phyloP scores from a whole-genome alignment of 139 green algal genomes.

The Haematococcus sp. region DNA sequence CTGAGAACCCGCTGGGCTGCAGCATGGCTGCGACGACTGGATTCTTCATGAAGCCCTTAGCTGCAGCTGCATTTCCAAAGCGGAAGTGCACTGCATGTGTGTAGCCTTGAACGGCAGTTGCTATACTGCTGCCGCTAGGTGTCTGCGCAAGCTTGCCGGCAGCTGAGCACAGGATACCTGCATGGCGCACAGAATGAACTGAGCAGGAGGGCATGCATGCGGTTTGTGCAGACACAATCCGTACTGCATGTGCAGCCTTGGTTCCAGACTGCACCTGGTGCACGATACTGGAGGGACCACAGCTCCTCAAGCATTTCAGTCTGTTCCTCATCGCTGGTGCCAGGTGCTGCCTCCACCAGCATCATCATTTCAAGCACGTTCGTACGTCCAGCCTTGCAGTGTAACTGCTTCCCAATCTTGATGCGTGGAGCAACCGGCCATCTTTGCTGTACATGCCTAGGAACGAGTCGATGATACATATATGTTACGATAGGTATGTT shows the following conservation, averaged over 20 bases:
- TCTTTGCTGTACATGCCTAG: too few species aligned
- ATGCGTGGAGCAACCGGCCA: slow-evolving; percentile 15
- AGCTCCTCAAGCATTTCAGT: background rate
- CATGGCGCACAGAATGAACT: background rate
- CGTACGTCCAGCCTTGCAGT: background rate
- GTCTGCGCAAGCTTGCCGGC: too few species aligned
- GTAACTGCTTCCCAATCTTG: background rate
- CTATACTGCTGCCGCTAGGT: too few species aligned
- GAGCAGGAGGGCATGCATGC: background rate
- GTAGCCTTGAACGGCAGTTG: background rate
- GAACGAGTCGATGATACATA: background rate
- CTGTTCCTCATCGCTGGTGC: background rate
- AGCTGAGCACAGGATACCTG: background rate
- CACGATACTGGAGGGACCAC: background rate
- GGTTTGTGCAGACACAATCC: too few species aligned
- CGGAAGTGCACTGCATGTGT: background rate
- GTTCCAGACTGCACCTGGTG: background rate
- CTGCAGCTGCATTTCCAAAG: background rate
- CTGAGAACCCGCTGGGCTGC: too few species aligned
- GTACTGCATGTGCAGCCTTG: too few species aligned
- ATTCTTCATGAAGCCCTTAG: background rate
- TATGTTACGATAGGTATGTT: too few species aligned
- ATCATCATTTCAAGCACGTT: background rate
- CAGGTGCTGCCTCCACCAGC: background rate
- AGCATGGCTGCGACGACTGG: background rate